phyloP scores from a whole-genome alignment of 1,284 basidiomycete genomes.

The Albatrellus sp. region DNA sequence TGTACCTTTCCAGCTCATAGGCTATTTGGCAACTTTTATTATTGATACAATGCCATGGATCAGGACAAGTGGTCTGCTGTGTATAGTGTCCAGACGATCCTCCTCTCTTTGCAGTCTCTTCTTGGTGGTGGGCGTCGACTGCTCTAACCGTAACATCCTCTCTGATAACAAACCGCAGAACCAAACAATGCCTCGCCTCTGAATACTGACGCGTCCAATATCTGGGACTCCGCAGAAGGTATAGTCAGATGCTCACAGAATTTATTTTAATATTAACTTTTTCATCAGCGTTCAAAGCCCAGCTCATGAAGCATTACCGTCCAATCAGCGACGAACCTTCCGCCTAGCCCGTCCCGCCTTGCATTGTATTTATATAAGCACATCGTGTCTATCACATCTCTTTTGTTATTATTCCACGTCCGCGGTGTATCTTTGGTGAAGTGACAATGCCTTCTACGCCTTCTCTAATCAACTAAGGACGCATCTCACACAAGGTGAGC shows the following conservation, averaged over 20 bases:
- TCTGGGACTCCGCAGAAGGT: constrained; percentile 66
- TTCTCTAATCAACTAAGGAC: too few species aligned
- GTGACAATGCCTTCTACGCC: too few species aligned
- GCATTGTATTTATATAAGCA: background rate
- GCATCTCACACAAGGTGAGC: too few species aligned
- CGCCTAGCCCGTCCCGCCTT: constrained; percentile 17
- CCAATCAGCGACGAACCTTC: constrained; percentile 35
- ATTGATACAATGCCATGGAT: background rate
- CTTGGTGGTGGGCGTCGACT: constrained; percentile 51
- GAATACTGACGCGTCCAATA: constrained; percentile 68
- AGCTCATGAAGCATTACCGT: constrained; percentile 65
- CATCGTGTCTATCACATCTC: background rate
- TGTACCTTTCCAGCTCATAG: background rate
- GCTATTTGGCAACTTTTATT: background rate
- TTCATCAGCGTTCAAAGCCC: constrained; percentile 49
- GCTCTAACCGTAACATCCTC: background rate
- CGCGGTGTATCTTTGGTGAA: too few species aligned
- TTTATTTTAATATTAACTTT: background rate
- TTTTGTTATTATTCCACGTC: background rate
- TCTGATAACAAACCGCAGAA: constrained; percentile 33
- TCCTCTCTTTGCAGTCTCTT: constrained; percentile 76
- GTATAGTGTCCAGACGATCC: constrained; percentile 79
- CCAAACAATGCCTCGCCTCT: constrained; percentile 83
- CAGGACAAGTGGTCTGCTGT: constrained; percentile 88
- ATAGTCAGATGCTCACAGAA: constrained; percentile 11